Percentiles rank a stretch among this genome's conserved stretches.
phyloP scores from a whole-genome alignment of 2,329 filamentous ascomycete genomes.

The Neofusicoccum sp. region DNA sequence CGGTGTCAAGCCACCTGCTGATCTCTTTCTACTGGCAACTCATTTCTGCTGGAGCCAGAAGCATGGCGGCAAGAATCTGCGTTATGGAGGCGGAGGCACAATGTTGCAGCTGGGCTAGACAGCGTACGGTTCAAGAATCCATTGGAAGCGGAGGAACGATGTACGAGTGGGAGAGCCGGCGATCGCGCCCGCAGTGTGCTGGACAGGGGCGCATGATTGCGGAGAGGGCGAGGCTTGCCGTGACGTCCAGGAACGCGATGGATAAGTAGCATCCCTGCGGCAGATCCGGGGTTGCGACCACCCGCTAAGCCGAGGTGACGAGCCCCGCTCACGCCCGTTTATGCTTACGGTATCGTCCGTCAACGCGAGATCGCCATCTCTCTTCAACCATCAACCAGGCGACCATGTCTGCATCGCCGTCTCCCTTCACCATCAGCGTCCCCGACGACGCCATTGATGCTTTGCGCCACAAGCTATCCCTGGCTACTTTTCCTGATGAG shows the following conservation, averaged over 20 bases:
- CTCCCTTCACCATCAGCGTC: conserved; percentile 45
- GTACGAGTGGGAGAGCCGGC: no score
- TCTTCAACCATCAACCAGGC: not conserved
- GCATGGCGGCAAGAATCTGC: not conserved
- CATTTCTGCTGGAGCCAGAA: not conserved
- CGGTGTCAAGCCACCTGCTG: not conserved
- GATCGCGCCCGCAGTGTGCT: no score
- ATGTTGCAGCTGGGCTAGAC: no score
- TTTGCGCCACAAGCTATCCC: conserved; percentile 56
- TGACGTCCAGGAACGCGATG: not conserved
- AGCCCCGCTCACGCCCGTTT: not conserved
- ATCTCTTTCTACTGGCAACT: not conserved
- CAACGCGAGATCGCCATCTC: not conserved
- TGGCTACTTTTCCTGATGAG: conserved; percentile 58
- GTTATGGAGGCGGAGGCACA: no score
- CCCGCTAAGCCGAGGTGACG: not conserved
- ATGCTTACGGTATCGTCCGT: not conserved
- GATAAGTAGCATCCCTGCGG: not conserved
- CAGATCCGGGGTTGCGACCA: not conserved
- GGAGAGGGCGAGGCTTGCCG: not conserved
- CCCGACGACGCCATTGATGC: conserved; percentile 52
- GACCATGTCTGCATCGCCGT: not conserved
- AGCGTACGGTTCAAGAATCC: no score
- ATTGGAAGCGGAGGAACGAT: no score
- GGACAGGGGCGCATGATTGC: not conserved